Conservation (phyloP, 768 basidiomycete genomes). For the Baorangia bicolor region DNA sequence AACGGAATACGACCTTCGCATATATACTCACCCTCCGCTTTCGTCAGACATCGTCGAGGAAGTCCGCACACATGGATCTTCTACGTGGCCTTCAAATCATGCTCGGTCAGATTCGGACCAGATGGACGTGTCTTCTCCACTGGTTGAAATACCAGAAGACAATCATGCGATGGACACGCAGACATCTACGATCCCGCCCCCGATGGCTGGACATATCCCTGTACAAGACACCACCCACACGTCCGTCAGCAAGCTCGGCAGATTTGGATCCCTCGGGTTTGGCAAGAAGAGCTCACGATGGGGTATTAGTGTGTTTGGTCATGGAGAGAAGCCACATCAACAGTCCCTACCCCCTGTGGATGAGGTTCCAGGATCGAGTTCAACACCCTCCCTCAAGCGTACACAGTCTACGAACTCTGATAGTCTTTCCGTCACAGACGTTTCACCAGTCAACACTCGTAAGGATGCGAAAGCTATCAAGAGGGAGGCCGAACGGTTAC, state of each 20-base stretch:
- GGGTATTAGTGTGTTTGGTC: conserved; percentile 68
- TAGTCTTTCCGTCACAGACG: conserved; percentile 59
- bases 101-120: conserved; percentile 32
- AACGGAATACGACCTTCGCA: conserved; percentile 36
- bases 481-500: conserved; percentile 77
- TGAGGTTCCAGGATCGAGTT: conserved; percentile 57
- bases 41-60: conserved; percentile 31
- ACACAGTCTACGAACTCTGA: conserved; percentile 77
- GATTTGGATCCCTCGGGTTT: conserved; percentile 58
- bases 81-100: conserved; percentile 31
- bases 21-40: conserved; percentile 36
- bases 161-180: conserved; percentile 46
- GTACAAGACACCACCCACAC: conserved; percentile 40
- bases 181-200: conserved; percentile 49
- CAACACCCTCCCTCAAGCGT: conserved; percentile 71
- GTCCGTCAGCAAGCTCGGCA: conserved; percentile 53
- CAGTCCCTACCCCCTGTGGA: conserved; percentile 67
- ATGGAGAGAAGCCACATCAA: conserved; percentile 65
- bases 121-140: conserved; percentile 61
- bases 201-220: conserved; percentile 34
- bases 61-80: conserved; percentile 22
- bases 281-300: conserved; percentile 70
- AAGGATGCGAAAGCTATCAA: conserved; percentile 73
- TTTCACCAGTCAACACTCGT: conserved; percentile 37
- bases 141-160: conserved; percentile 44